Evolutionary conservation across 208 protist genomes (phyloP).

Genomic region (Leishmania amazonensis): DNA sequence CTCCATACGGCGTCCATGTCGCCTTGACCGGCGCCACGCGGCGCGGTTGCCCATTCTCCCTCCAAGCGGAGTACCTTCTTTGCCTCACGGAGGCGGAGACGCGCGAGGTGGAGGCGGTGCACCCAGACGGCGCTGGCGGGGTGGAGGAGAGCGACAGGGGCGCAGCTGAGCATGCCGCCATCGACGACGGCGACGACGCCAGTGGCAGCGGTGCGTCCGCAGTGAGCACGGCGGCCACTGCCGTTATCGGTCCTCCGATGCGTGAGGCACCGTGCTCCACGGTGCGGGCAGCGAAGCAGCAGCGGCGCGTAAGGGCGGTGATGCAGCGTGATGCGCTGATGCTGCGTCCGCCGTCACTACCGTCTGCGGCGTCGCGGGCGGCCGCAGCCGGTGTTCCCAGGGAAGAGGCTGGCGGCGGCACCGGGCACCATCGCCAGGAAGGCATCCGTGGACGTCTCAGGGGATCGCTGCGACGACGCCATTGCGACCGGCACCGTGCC

Average conservation of each 20-base stretch:
- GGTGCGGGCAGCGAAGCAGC: neutral
- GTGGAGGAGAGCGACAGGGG: neutral
- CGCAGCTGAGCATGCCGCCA: neutral
- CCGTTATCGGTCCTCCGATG: neutral
- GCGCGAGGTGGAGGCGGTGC: constrained; percentile 26
- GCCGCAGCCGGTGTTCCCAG: neutral
- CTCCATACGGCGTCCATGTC: constrained; percentile 49
- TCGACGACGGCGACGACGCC: neutral
- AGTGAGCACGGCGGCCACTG: neutral
- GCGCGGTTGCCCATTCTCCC: constrained; percentile 49
- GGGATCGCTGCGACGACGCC: neutral
- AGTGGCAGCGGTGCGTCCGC: neutral
- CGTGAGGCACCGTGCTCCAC: neutral
- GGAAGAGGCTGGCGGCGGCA: neutral
- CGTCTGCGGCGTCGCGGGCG: neutral
- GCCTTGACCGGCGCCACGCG: constrained; percentile 44
- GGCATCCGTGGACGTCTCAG: neutral
- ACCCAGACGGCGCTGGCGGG: neutral
- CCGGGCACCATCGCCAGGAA: neutral
- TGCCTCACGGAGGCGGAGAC: constrained; percentile 36
- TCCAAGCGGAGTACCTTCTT: constrained; percentile 39
- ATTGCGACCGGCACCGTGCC: constrained; percentile 10
- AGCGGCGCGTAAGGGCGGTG: neutral
- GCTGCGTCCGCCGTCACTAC: neutral
- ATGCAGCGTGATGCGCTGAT: constrained; percentile 1